Conservation (phyloP, 1,284 basidiomycete genomes). For the Boletus sp. region DNA sequence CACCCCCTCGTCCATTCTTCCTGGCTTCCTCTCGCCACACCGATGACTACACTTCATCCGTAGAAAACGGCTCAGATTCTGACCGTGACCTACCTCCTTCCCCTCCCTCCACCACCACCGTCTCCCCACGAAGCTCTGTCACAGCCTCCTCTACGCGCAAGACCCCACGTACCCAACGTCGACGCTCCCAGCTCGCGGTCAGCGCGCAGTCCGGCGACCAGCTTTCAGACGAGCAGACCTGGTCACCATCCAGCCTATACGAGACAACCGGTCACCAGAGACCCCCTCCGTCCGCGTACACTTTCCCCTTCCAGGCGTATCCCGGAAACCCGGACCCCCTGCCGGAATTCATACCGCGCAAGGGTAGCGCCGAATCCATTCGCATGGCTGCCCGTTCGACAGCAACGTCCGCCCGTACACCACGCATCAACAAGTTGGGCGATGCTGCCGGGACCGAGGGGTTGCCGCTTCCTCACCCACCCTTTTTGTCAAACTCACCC, state of each 20-base stretch:
- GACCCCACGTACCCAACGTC: conserved; percentile 21
- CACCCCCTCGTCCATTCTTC: conserved; percentile 29
- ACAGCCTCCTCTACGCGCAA: conserved; percentile 19
- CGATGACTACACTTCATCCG: conserved; percentile 19
- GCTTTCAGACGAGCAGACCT: conserved; percentile 13
- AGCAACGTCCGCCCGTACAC: conserved; percentile 4
- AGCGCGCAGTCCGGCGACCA: conserved; percentile 11
- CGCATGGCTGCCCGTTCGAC: conserved; percentile 25
- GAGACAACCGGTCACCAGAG: conserved; percentile 8
- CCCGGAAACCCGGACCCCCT: conserved; percentile 60
- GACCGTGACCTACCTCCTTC: conserved; percentile 19
- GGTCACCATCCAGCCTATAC: conserved; percentile 13
- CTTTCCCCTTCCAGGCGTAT: conserved; percentile 54
- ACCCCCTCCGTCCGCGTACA: conserved; percentile 48
- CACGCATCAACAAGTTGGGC: conserved; percentile 19
- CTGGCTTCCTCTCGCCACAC: conserved; percentile 12
- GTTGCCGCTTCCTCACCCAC: conserved; percentile 45
- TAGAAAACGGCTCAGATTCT: conserved; percentile 26
- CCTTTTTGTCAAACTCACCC: conserved; percentile 44
- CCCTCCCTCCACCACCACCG: conserved; percentile 10
- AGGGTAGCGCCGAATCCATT: conserved; percentile 35
- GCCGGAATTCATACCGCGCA: conserved; percentile 36
- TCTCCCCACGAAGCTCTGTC: conserved; percentile 18
- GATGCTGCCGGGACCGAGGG: conserved; percentile 22
- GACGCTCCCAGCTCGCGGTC: conserved; percentile 30